phyloP scores from a whole-genome alignment of 129 eudicot genomes.

The Escallonia herrerae region DNA sequence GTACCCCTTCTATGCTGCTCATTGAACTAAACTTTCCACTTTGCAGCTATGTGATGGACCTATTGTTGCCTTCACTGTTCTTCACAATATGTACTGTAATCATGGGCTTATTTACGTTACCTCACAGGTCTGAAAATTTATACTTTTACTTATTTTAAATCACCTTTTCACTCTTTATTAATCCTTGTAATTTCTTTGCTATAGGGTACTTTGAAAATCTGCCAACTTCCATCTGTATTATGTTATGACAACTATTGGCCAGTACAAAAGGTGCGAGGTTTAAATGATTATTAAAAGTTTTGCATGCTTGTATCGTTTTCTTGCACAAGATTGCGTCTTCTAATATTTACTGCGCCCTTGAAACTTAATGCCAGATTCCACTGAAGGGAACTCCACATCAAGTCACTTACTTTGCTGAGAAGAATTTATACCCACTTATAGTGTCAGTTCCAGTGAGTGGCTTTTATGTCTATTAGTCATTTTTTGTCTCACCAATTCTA shows the following conservation, averaged over 20 bases:
- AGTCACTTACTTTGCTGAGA: slow-evolving; percentile 90
- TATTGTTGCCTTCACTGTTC: slow-evolving; percentile 83
- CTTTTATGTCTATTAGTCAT: slow-evolving; percentile 9
- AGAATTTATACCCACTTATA: slow-evolving; percentile 85
- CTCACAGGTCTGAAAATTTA: slow-evolving; percentile 50
- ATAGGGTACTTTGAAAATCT: slow-evolving; percentile 86
- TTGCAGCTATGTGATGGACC: slow-evolving; percentile 95
- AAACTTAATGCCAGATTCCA: slow-evolving; percentile 52
- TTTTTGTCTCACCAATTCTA: slow-evolving; percentile 6
- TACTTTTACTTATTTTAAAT: background rate
- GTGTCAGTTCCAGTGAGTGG: slow-evolving; percentile 88
- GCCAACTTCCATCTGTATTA: slow-evolving; percentile 82
- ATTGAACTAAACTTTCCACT: slow-evolving; percentile 3
- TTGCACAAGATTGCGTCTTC: background rate
- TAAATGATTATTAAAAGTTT: background rate
- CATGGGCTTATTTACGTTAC: slow-evolving; percentile 94
- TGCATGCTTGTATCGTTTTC: slow-evolving; percentile 1
- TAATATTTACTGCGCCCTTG: background rate
- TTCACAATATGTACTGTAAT: slow-evolving; percentile 90
- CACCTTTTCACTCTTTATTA: background rate
- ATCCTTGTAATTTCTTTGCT: slow-evolving; percentile 11
- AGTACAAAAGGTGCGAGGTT: slow-evolving; percentile 69
- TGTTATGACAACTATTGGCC: slow-evolving; percentile 95
- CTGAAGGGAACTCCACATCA: slow-evolving; percentile 98
- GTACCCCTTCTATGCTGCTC: slow-evolving; percentile 1